These are phyloP conservation scores for Acanthamoeba healyi DNA, from an alignment of 208 protist species.

Conservation along the genomic window DNA sequence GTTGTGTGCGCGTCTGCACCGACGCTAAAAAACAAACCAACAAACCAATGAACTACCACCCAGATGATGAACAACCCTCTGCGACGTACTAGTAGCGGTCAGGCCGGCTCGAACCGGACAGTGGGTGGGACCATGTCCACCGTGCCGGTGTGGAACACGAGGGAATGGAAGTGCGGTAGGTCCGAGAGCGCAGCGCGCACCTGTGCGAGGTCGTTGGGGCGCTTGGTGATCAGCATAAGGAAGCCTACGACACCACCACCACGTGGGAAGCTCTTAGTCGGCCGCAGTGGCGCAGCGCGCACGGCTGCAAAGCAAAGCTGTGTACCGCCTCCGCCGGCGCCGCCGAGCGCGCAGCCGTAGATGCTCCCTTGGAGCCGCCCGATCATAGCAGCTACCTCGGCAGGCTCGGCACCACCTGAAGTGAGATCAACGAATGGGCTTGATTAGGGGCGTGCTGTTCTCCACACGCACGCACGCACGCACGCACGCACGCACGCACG, in stretches of 20 bases:
- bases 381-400: constrained; percentile 40
- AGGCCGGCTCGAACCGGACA: background rate
- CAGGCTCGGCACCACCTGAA: constrained; percentile 60
- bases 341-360: constrained; percentile 61
- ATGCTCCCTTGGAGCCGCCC: background rate
- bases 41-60: too few relatives aligned
- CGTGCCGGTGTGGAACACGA: constrained; percentile 2
- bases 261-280: background rate
- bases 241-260: constrained; percentile 33
- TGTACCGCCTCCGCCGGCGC: constrained; percentile 77
- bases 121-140: background rate
- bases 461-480: too few relatives aligned
- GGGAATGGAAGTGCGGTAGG: constrained; percentile 10
- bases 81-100: too few relatives aligned
- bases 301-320: background rate
- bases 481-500: too few relatives aligned
- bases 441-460: too few relatives aligned
- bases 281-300: background rate
- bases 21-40: too few relatives aligned
- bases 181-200: background rate
- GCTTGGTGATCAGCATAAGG: constrained; percentile 35
- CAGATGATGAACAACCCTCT: too few relatives aligned
- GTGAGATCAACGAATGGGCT: too few relatives aligned
- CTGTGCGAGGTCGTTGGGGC: background rate
- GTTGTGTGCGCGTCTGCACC: too few relatives aligned